phyloP scores from a whole-genome alignment of 2,329 filamentous ascomycete species.

The Fusarium sp. region DNA sequence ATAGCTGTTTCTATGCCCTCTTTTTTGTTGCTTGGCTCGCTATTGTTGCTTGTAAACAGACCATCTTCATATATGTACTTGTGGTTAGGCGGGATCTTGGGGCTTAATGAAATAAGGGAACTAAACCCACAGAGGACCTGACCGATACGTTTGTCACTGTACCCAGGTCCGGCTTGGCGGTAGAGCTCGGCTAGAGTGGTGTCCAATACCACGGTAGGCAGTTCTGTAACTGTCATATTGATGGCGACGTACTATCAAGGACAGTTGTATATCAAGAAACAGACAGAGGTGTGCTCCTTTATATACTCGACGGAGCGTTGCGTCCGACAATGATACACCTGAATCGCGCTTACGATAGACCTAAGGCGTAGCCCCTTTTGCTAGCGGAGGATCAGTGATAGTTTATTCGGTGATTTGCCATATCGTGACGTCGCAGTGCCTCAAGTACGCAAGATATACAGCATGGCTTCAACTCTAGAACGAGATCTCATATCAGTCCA shows the following conservation, averaged over 20 bases:
- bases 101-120: conserved; percentile 44
- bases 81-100: conserved; percentile 51
- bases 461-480: conserved; percentile 1
- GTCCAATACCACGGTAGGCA: conserved; percentile 53
- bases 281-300: background rate
- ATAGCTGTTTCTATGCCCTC: conserved; percentile 45
- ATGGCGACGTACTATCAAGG: background rate
- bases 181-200: conserved; percentile 55
- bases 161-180: conserved; percentile 41
- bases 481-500: background rate
- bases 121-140: conserved; percentile 51
- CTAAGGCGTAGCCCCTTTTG: background rate
- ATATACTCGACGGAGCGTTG: background rate
- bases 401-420: background rate
- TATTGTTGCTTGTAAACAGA: conserved; percentile 48
- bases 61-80: conserved; percentile 57
- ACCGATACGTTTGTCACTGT: conserved; percentile 47
- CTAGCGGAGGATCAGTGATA: background rate
- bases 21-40: conserved; percentile 14
- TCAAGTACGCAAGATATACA: conserved; percentile 1
- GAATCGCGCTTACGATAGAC: background rate
- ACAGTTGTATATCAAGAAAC: background rate
- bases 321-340: background rate
- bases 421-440: conserved; percentile 14
- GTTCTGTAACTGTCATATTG: conserved; percentile 16